Evolutionary conservation across 2,329 filamentous ascomycete species (phyloP).

Genomic region (Epichloe festucae): DNA sequence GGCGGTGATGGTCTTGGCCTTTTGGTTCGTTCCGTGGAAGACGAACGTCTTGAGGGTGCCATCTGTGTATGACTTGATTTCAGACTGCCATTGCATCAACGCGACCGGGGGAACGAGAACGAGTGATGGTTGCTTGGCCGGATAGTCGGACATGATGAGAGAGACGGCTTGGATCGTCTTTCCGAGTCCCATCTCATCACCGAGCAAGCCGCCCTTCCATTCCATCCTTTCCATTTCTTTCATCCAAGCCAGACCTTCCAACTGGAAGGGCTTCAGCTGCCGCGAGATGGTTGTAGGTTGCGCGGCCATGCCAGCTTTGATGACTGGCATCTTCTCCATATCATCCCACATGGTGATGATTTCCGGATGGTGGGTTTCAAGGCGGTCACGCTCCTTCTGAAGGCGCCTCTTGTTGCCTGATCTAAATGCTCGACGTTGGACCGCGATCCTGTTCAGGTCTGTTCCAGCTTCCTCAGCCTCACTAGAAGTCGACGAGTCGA

Average conservation of each 20-base stretch:
- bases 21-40: conserved; percentile 75
- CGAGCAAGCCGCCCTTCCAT: conserved; percentile 81
- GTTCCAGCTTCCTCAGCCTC: conserved; percentile 11
- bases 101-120: conserved; percentile 93
- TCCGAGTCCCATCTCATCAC: conserved; percentile 97
- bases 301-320: conserved; percentile 37
- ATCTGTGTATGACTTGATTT: conserved; percentile 71
- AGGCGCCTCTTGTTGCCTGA: conserved; percentile 14
- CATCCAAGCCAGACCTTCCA: conserved; percentile 94
- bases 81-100: conserved; percentile 85
- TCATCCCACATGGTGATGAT: conserved; percentile 77
- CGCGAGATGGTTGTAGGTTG: conserved; percentile 63
- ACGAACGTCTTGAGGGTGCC: conserved; percentile 83
- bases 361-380: conserved; percentile 65
- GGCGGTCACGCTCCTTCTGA: conserved; percentile 45
- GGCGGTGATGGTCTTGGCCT: conserved; percentile 62
- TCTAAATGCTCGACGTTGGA: conserved; percentile 23
- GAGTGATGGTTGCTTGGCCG: conserved; percentile 66
- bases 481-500: conserved; percentile 9
- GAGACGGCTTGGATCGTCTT: conserved; percentile 98
- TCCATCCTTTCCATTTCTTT: conserved; percentile 70
- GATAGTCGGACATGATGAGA: conserved; percentile 95
- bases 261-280: conserved; percentile 81
- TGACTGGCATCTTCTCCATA: conserved; percentile 52
- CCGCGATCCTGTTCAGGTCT: conserved; percentile 10